These are phyloP conservation scores for Ammopiptanthus mongolicus DNA, from an alignment of 306 rosid genomes.

Conservation along the genomic window DNA sequence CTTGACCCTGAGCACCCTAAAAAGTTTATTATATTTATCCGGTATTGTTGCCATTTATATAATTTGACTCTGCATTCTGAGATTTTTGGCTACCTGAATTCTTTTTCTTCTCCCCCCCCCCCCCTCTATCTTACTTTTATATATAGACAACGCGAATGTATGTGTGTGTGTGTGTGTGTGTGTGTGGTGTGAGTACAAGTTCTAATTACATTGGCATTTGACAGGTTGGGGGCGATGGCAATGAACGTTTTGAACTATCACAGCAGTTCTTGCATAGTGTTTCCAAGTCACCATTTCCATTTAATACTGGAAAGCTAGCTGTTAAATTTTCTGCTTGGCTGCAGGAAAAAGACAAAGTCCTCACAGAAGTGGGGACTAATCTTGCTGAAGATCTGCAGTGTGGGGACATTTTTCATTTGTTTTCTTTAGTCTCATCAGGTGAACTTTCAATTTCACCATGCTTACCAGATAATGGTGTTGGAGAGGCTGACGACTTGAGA, in stretches of 20 bases:
- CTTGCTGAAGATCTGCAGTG: slow-evolving; percentile 75
- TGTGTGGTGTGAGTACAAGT: neutral
- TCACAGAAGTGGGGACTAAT: slow-evolving; percentile 47
- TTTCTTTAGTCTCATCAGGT: slow-evolving; percentile 72
- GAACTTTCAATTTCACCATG: slow-evolving; percentile 65
- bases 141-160: neutral
- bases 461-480: slow-evolving; percentile 83
- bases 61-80: neutral
- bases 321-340: slow-evolving; percentile 63
- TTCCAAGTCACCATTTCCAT: slow-evolving; percentile 80
- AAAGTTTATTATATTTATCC: neutral
- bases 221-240: slow-evolving; percentile 72
- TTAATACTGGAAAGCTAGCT: slow-evolving; percentile 66
- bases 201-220: slow-evolving; percentile 26
- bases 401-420: slow-evolving; percentile 76
- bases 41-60: neutral
- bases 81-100: neutral
- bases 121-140: neutral
- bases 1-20: neutral
- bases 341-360: slow-evolving; percentile 55
- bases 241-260: slow-evolving; percentile 71
- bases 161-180: neutral
- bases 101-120: neutral
- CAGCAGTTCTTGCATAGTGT: slow-evolving; percentile 66
- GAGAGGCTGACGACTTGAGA: slow-evolving; percentile 85